Evolutionary conservation across 495 filamentous ascomycete species (phyloP).

Genomic region (Acidomyces sp.): DNA sequence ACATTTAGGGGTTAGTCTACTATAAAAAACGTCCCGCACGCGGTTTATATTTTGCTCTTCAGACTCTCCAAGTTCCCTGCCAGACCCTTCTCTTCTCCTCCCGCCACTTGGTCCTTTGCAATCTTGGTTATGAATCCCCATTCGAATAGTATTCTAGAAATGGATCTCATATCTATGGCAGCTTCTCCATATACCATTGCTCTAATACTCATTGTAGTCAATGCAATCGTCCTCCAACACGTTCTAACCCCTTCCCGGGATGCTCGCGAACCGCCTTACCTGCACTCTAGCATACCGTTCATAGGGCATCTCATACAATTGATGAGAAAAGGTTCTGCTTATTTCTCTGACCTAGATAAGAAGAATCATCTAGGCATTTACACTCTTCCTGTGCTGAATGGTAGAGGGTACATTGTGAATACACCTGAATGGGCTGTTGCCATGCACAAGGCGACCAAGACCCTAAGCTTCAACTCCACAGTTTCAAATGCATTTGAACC

Average conservation of each 20-base stretch:
- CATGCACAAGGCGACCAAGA: conserved; percentile 32
- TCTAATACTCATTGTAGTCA: neutral
- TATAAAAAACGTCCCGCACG: too few relatives aligned
- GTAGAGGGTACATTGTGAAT: conserved; percentile 35
- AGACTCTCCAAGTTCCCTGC: too few relatives aligned
- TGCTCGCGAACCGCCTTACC: conserved; percentile 34
- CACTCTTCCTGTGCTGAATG: conserved; percentile 32
- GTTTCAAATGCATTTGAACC: conserved; percentile 16
- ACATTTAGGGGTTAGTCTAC: too few relatives aligned
- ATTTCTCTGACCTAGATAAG: conserved; percentile 21
- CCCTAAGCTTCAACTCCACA: conserved; percentile 31
- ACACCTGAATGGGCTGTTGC: conserved; percentile 31
- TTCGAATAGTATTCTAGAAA: too few relatives aligned
- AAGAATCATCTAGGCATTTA: conserved; percentile 28
- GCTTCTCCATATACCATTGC: too few relatives aligned
- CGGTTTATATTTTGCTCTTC: too few relatives aligned
- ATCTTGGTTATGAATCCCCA: too few relatives aligned
- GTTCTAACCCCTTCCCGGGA: conserved; percentile 20
- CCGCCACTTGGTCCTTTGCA: too few relatives aligned
- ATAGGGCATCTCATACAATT: conserved; percentile 36
- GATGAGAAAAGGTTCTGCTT: conserved; percentile 29
- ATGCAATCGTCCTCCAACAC: neutral
- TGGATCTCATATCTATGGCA: too few relatives aligned
- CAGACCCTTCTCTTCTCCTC: too few relatives aligned
- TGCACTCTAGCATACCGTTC: conserved; percentile 30